Evolutionary conservation across 768 basidiomycete genomes (phyloP).

Genomic region (Mrakia blollopis): DNA sequence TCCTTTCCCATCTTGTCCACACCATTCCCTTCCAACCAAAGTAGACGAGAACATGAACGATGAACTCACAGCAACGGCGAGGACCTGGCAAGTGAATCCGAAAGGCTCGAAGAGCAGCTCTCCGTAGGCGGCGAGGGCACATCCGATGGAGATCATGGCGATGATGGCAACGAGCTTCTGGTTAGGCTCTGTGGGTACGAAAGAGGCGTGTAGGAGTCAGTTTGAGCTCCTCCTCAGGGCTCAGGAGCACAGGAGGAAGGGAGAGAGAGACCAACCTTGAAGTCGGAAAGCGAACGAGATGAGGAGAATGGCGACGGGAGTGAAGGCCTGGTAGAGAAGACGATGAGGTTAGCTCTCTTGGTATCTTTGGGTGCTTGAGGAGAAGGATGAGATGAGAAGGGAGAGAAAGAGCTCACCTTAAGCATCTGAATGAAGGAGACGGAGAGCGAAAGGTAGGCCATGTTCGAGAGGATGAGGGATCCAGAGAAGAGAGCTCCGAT

Average conservation of each 20-base stretch:
- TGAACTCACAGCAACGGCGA: slow-evolving; percentile 49
- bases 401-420: slow-evolving; percentile 54
- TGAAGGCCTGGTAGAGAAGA: slow-evolving; percentile 62
- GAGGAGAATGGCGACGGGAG: slow-evolving; percentile 49
- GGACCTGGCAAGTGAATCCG: slow-evolving; percentile 82
- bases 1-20: not conserved
- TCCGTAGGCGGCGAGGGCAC: slow-evolving; percentile 53
- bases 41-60: too few relatives aligned
- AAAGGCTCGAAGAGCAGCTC: slow-evolving; percentile 78
- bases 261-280: slow-evolving; percentile 57
- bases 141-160: slow-evolving; percentile 74
- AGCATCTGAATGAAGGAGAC: slow-evolving; percentile 54
- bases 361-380: not conserved
- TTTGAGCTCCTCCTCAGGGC: too few relatives aligned
- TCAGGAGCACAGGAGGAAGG: too few relatives aligned
- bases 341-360: not conserved
- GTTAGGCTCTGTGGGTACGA: slow-evolving; percentile 17
- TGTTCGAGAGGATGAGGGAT: slow-evolving; percentile 84
- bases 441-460: slow-evolving; percentile 83
- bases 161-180: slow-evolving; percentile 30
- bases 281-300: slow-evolving; percentile 89
- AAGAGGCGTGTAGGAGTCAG: not conserved
- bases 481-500: slow-evolving; percentile 91
- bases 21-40: not conserved
- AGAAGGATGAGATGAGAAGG: not conserved